Conservation (phyloP, 192 early-diverging fungal genomes). For the Haplosporangium gracile region DNA sequence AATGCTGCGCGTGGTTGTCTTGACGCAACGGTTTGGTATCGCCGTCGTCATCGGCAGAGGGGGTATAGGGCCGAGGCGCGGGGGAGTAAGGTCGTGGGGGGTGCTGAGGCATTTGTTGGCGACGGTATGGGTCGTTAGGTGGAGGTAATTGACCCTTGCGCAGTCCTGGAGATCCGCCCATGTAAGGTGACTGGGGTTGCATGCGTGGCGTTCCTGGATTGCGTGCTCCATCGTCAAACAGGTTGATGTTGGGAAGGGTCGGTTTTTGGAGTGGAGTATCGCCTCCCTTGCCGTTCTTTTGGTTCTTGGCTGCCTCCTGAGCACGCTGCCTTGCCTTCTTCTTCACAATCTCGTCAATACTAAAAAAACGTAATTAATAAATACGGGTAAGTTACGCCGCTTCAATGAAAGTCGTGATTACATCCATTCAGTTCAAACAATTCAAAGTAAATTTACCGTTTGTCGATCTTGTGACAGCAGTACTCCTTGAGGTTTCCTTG, state of each 20-base stretch:
- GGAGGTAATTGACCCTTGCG: conserved; percentile 29
- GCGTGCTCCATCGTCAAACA: conserved; percentile 42
- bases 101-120: conserved; percentile 38
- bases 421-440: conserved; percentile 70
- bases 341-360: conserved; percentile 71
- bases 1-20: conserved; percentile 52
- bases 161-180: conserved; percentile 43
- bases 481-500: conserved; percentile 92
- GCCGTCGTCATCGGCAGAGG: conserved; percentile 39
- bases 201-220: conserved; percentile 30
- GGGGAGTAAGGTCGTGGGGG: conserved; percentile 50
- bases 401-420: conserved; percentile 62
- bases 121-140: conserved; percentile 51
- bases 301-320: conserved; percentile 31
- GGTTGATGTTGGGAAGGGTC: conserved; percentile 52
- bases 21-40: conserved; percentile 48
- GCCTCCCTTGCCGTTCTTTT: conserved; percentile 28
- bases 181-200: conserved; percentile 30
- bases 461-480: conserved; percentile 90
- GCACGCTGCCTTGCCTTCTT: conserved; percentile 62
- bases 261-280: conserved; percentile 43
- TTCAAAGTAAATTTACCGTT: conserved; percentile 72
- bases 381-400: conserved; percentile 73
- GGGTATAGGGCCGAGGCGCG: conserved; percentile 43
- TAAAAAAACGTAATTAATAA: conserved; percentile 4